A percentile compares a stretch with the other conserved stretches of the same genome.
phyloP scores from a whole-genome alignment of 179 eudicot genomes.

The Beta macrorhiza region DNA sequence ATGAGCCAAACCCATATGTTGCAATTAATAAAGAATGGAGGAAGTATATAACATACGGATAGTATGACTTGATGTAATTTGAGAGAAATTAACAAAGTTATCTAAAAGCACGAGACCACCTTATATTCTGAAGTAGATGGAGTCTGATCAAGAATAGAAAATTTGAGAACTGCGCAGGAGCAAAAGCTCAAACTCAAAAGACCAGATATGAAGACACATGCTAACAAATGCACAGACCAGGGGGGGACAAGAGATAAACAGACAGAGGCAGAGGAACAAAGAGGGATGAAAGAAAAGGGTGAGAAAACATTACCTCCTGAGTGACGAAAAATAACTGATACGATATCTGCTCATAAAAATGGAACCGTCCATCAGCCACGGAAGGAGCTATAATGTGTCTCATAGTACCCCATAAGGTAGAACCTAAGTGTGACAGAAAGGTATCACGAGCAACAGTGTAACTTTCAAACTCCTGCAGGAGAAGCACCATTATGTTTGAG shows the following conservation, averaged over 20 bases:
- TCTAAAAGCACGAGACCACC: neutral
- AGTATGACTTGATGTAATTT: neutral
- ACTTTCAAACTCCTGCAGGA: slow-evolving; percentile 67
- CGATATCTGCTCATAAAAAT: slow-evolving; percentile 87
- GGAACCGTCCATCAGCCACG: slow-evolving; percentile 87
- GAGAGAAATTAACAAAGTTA: neutral
- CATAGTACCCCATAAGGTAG: slow-evolving; percentile 93
- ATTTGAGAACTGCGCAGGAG: neutral
- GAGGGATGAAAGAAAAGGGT: slow-evolving; percentile 4
- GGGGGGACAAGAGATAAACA: neutral
- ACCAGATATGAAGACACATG: neutral
- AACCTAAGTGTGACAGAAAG: slow-evolving; percentile 87
- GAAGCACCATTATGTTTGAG: slow-evolving; percentile 18
- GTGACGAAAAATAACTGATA: slow-evolving; percentile 88
- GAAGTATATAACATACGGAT: no score
- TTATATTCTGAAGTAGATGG: neutral
- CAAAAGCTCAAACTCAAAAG: neutral
- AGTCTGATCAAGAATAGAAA: neutral
- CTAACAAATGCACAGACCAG: neutral
- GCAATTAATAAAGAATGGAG: no score
- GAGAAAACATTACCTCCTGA: slow-evolving; percentile 63
- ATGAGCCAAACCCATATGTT: no score
- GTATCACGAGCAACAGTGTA: slow-evolving; percentile 96
- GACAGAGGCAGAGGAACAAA: slow-evolving; percentile 2
- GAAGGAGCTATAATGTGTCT: slow-evolving; percentile 91